Base-by-base conservation (phyloP, 2,329 filamentous ascomycete genomes). In the Cladosporium phlei region DNA sequence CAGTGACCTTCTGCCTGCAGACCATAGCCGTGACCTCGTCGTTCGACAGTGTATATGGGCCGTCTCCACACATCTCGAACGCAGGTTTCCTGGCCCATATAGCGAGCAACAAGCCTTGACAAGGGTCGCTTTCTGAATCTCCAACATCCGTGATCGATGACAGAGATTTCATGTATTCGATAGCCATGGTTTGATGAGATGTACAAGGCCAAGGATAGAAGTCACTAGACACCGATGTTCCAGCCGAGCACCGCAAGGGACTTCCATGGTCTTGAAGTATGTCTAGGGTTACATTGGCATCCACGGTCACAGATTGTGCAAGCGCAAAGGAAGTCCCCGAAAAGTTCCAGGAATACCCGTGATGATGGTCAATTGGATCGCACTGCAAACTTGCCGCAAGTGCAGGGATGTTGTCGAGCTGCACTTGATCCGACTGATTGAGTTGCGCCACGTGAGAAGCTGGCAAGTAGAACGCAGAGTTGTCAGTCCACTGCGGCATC, bases 401-500 rank as follows among this genome's bases (percentile, higher is more conserved):
- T 4, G 21, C 6, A 6, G 22, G 8, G 4, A 27, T 3, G 10
- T 38, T 9, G 21, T 27, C 14, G 22, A 38, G n/a, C 7, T 27
- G 3, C n/a, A 38, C 5, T 14, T 24, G n/a, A 16, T 38, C 35
- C 9, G 35, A 38, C 7, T 17, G 3, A 10, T 38, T 38, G 21
- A 38, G 10, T 8, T 24, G 20, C 9, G 7, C n/a, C 8, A 12
- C 20, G 21, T 25, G 6, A 9, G 53, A 50, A 29, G 76, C 68
- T 0, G 76, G 74, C 0, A 78, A 48, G 34, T 80, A 82, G 8
- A 69, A 73, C 10, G 66, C 68, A 0, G 66, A 53, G 0, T 59
- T 20, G 1, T 75, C 69, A 0, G 72, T 66, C 79, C 79, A 82
- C 0, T 75, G 55, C 0, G 76, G 73, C 0, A 81, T 58, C 0